A percentile compares a stretch with the other conserved stretches of the same genome.
Evolutionary conservation across 805 yeast genomes (phyloP).

Genomic region (Yamadazyma akitaensis): DNA sequence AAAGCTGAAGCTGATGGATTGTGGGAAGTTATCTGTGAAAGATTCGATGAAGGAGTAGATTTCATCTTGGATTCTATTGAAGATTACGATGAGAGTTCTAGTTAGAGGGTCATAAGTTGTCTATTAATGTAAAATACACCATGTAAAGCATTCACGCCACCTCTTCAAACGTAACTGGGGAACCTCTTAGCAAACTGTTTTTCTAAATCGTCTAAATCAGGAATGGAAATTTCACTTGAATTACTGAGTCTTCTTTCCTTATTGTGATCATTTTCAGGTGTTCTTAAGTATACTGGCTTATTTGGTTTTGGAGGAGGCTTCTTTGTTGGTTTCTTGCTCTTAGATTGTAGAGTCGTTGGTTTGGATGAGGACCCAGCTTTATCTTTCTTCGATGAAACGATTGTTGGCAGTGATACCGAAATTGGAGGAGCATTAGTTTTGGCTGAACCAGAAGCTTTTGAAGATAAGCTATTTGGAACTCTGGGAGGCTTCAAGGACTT

Average conservation of each 20-base stretch:
- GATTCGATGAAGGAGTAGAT: constrained; percentile 82
- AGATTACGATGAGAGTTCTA: constrained; percentile 26
- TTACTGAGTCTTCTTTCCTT: constrained; percentile 26
- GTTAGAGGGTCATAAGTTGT: constrained; percentile 2
- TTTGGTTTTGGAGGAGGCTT: constrained; percentile 62
- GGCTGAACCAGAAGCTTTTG: constrained; percentile 6
- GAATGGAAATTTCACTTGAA: constrained; percentile 41
- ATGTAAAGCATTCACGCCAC: not conserved
- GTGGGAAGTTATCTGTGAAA: constrained; percentile 72
- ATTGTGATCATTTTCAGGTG: constrained; percentile 20
- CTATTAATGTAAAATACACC: constrained; percentile 7
- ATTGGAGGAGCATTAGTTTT: not conserved
- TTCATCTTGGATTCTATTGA: constrained; percentile 78
- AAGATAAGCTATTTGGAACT: constrained; percentile 31
- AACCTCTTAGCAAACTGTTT: constrained; percentile 53
- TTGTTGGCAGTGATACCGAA: too few relatives aligned
- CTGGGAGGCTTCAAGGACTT: constrained; percentile 28
- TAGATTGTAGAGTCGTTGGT: not conserved
- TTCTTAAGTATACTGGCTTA: constrained; percentile 55
- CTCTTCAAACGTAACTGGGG: constrained; percentile 52
- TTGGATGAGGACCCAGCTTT: too few relatives aligned
- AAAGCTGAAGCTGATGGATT: constrained; percentile 71
- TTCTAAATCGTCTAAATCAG: constrained; percentile 60
- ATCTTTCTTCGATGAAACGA: too few relatives aligned
- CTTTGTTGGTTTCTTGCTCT: constrained; percentile 15